phyloP scores from a whole-genome alignment of 768 basidiomycete genomes.

The Auriscalpium vulgare region DNA sequence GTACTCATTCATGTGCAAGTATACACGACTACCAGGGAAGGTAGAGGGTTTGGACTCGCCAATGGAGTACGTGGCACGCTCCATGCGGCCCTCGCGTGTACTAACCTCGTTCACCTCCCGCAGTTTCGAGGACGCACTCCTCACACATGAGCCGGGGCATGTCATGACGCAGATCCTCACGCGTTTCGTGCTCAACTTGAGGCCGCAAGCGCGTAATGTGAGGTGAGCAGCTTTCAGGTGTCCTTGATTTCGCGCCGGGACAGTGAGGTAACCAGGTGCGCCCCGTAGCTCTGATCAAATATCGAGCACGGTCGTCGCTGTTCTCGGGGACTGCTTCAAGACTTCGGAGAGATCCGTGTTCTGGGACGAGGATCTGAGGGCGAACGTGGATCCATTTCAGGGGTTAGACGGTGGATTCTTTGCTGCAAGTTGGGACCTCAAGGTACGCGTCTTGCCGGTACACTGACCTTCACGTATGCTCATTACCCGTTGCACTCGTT shows the following conservation, averaged over 20 bases:
- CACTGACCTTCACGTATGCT: slow-evolving; percentile 12
- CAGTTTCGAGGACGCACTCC: slow-evolving; percentile 75
- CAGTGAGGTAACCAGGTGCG: slow-evolving; percentile 27
- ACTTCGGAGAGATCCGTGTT: slow-evolving; percentile 68
- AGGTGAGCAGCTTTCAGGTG: slow-evolving; percentile 48
- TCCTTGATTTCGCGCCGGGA: slow-evolving; percentile 22
- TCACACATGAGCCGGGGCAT: slow-evolving; percentile 62
- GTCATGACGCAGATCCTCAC: slow-evolving; percentile 66
- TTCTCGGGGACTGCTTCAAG: slow-evolving; percentile 69
- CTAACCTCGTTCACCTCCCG: slow-evolving; percentile 3
- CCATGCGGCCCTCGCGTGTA: not conserved
- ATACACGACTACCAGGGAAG: slow-evolving; percentile 66
- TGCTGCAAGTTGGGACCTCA: slow-evolving; percentile 72
- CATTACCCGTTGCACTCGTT: slow-evolving; percentile 12
- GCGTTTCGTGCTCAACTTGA: slow-evolving; percentile 74
- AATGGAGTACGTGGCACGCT: slow-evolving; percentile 62
- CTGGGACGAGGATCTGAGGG: slow-evolving; percentile 64
- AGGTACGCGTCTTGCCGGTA: slow-evolving; percentile 42
- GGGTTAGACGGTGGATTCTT: slow-evolving; percentile 67
- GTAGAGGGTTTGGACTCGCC: slow-evolving; percentile 73
- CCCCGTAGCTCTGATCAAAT: slow-evolving; percentile 68
- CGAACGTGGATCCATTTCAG: slow-evolving; percentile 70
- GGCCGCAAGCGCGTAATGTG: slow-evolving; percentile 85
- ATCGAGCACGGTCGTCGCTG: slow-evolving; percentile 60
- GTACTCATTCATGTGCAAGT: slow-evolving; percentile 79